Evolutionary conservation across 2,329 filamentous ascomycete genomes (phyloP).

Genomic region (Whalleya microplaca): DNA sequence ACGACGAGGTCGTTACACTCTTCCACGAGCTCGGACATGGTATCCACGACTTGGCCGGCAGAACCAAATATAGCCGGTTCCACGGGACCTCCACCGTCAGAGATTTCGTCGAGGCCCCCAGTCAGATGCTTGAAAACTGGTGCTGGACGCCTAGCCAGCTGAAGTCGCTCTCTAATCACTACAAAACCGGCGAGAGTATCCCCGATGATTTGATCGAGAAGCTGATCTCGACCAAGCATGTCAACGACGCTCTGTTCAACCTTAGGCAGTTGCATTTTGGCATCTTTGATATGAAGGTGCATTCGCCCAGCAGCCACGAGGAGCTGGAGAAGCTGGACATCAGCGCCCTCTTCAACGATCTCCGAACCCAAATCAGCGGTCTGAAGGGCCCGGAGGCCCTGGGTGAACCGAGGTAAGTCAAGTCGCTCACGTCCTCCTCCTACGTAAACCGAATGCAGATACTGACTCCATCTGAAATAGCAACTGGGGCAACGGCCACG

Average conservation of each 20-base stretch:
- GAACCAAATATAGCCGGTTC: constrained; percentile 66
- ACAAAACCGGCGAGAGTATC: constrained; percentile 70
- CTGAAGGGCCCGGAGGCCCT: constrained; percentile 74
- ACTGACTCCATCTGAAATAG: constrained; percentile 42
- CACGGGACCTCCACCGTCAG: constrained; percentile 69
- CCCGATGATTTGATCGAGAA: constrained; percentile 75
- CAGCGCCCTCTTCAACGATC: constrained; percentile 70
- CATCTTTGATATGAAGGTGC: constrained; percentile 82
- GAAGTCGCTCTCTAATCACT: constrained; percentile 72
- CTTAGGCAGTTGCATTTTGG: constrained; percentile 80
- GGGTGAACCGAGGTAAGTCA: constrained; percentile 58
- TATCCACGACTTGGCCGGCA: constrained; percentile 69
- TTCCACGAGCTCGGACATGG: constrained; percentile 79
- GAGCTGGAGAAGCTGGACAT: constrained; percentile 69
- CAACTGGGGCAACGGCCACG: constrained; percentile 77
- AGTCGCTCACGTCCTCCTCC: constrained; percentile 31
- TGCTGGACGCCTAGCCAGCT: constrained; percentile 71
- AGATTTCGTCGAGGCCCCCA: constrained; percentile 74
- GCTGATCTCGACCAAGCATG: constrained; percentile 76
- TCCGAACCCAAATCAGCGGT: constrained; percentile 72
- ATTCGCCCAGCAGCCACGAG: constrained; percentile 70
- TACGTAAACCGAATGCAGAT: constrained; percentile 1
- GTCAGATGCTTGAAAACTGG: constrained; percentile 78
- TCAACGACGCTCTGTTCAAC: constrained; percentile 80
- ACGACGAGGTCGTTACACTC: constrained; percentile 80